Conservation (phyloP, 345 rosid species). For the Salix arbutifolia region DNA sequence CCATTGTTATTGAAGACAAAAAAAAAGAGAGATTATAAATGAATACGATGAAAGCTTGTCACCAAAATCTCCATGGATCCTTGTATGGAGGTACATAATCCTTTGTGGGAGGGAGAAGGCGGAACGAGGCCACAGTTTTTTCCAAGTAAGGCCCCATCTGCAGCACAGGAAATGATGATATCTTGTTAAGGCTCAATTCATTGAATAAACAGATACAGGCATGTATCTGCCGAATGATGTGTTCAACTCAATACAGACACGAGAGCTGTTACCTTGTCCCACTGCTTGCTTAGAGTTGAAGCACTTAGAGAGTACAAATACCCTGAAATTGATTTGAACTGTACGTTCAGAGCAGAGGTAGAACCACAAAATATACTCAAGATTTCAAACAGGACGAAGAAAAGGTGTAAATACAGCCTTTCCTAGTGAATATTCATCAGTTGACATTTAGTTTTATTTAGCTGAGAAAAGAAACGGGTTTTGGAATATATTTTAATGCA, state of each 20-base stretch:
- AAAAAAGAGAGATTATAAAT: not conserved
- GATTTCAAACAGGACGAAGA: not conserved
- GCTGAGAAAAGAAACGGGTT: not conserved
- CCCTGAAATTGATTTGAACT: slow-evolving; percentile 44
- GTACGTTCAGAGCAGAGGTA: not conserved
- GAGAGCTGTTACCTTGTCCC: slow-evolving; percentile 57
- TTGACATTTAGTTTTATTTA: not conserved
- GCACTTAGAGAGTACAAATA: slow-evolving; percentile 80
- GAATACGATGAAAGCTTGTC: slow-evolving; percentile 15
- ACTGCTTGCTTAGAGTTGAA: slow-evolving; percentile 81
- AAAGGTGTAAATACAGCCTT: not conserved
- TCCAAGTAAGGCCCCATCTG: slow-evolving; percentile 88
- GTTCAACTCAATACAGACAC: not conserved
- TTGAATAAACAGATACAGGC: not conserved
- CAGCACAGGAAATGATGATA: slow-evolving; percentile 8
- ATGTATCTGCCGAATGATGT: not conserved
- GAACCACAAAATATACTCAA: not conserved
- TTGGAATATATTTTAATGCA: not conserved
- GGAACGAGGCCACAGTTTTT: slow-evolving; percentile 64
- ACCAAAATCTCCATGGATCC: slow-evolving; percentile 99
- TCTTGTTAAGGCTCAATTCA: slow-evolving; percentile 6
- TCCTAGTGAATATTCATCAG: not conserved
- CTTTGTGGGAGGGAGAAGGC: slow-evolving; percentile 71
- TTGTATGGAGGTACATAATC: slow-evolving; percentile 87
- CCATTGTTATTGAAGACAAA: not conserved